Evolutionary conservation across 768 basidiomycete species (phyloP).

Genomic region (Chalciporus piperatus): DNA sequence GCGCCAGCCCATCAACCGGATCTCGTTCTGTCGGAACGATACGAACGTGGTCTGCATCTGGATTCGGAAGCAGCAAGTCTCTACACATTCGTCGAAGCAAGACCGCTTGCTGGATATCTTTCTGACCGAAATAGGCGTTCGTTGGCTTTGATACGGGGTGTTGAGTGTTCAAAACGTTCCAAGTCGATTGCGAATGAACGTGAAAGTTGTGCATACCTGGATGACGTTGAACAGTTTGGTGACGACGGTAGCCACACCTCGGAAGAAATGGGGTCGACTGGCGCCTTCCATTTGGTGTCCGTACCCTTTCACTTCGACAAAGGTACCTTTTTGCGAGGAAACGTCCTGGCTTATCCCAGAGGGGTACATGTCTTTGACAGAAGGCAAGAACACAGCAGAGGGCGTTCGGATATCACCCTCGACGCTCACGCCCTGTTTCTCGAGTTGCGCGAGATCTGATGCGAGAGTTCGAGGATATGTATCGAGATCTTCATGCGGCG

Average conservation of each 20-base stretch:
- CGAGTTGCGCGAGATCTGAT: constrained; percentile 65
- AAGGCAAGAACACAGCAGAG: constrained; percentile 77
- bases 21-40: constrained; percentile 86
- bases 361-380: constrained; percentile 86
- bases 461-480: constrained; percentile 89
- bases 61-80: constrained; percentile 82
- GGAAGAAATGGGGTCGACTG: constrained; percentile 87
- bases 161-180: no score
- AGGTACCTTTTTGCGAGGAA: constrained; percentile 76
- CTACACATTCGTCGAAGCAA: constrained; percentile 72
- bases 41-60: constrained; percentile 67
- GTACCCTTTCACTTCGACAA: constrained; percentile 90
- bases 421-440: constrained; percentile 32
- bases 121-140: constrained; percentile 93
- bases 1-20: constrained; percentile 62
- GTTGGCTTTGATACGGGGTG: constrained; percentile 59
- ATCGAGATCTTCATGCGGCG: constrained; percentile 89
- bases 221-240: constrained; percentile 93
- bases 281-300: constrained; percentile 91
- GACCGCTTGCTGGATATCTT: constrained; percentile 96
- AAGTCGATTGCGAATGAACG: neutral
- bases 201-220: constrained; percentile 49
- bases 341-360: constrained; percentile 82
- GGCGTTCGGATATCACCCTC: constrained; percentile 40
- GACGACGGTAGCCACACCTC: constrained; percentile 93